Base-by-base conservation (phyloP, 306 rosid species). In the Albizia julibrissin region DNA sequence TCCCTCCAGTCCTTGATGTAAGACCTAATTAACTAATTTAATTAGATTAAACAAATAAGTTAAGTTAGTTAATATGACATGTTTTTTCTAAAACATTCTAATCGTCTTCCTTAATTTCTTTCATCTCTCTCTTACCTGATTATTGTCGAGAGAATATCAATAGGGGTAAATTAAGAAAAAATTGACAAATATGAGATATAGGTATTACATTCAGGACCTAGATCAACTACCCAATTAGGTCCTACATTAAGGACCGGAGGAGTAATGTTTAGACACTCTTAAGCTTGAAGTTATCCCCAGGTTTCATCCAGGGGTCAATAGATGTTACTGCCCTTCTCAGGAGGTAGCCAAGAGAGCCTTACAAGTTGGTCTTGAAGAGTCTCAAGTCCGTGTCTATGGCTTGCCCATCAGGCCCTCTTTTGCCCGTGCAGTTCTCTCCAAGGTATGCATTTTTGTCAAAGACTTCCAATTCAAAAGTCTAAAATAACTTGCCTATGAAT, bases 351-450 rank as follows among this genome's bases (percentile, higher is more conserved):
- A 90, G 88, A 88, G 91, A 87, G 99, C 99, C 33, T 72, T 64
- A 13, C 79, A 86, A 44, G 97, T 91, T 29, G 99, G 94, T 59
- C 98, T 93, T 58, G 88, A 91, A 19, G 98, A 92, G 72, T 90
- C 94, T 56, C 98, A 92, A 88, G 70, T 78, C 42, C 86, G 89
- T 0, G 90, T 91, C 73, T 93, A 75, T 61, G 99, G 99, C 68
- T 89, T 96, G 89, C 99, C 99, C 56, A 92, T 96, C 39, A 83
- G 99, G 79, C 99, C 99, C 18, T 93, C 98, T 76, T 96, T 96
- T 74, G 98, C 94, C 8, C 92, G 99, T 0, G 97, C 99, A 3
- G 88, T 92, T 82, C 88, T 93, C 73, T 88, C 91, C 37, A 96
- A 92, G 94, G 88, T 86, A 70, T 66, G 76, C 52, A 22, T 80